Base-by-base conservation (phyloP, 148 eudicot species). In the Chenopodium suecicum region DNA sequence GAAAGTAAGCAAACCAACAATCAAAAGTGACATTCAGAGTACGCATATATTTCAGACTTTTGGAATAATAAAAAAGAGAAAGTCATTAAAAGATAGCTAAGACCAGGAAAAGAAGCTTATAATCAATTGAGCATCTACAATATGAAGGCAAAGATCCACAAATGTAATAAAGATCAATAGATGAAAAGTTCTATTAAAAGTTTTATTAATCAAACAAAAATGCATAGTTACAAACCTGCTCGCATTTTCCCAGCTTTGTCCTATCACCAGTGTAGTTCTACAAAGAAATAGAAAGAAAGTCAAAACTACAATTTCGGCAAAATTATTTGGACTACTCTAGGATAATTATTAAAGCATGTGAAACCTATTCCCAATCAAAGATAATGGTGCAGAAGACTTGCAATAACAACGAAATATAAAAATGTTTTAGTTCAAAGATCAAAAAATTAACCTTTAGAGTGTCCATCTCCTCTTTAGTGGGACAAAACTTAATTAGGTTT, bases 391-490 rank as follows among this genome's bases (percentile, higher is more conserved):
- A 70, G 69, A 68, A 46, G 17, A 78, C 23, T n/a, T 9, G 79
- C 41, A 82, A 5, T 19, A 67, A 31, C 29, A 72, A 72, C 52
- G 41, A 63, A 58, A 70, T 65, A 34, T 75, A 73, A 77, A 77
- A 78, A 81, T 9, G 56, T 52, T 54, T 29, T 25, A 79, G 50
- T 46, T 50, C 50, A 65, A 50, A 77, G 71, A 29, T 60, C 9
- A 31, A 70, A 70, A 54, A 37, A 83, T 14, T 14, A 5, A 93
- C 98, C 98, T 90, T 92, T 70, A 95, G 91, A 78, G 87, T 91
- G 71, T 95, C 98, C 98, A 95, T 95, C 91, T 95, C 98, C 82
- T 95, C 98, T 89, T 93, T 95, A 34, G 93, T 92, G 66, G 98
- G 98, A 86, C 98, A 95, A 84, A 95, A 95, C 76, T 95, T 95